Conservation (phyloP, 208 protist genomes). For the Angomonas ambiguus region DNA sequence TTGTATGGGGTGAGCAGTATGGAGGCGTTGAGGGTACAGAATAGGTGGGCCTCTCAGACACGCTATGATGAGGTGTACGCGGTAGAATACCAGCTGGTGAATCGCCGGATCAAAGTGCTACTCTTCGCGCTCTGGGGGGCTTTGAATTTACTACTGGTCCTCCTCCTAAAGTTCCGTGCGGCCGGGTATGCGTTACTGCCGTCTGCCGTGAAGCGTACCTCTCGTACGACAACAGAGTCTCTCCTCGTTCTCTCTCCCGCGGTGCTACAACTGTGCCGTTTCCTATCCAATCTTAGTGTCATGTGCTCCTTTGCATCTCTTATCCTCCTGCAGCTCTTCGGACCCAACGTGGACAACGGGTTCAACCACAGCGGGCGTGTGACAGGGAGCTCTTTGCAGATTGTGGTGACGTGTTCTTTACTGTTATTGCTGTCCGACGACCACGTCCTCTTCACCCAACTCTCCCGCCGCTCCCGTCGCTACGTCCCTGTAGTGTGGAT, state of each 20-base stretch:
- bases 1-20: conserved; percentile 13
- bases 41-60: conserved; percentile 17
- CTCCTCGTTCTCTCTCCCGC: neutral
- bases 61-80: conserved; percentile 17
- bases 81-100: conserved; percentile 31
- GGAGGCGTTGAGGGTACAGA: conserved; percentile 30
- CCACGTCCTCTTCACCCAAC: conserved; percentile 38
- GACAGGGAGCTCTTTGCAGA: conserved; percentile 32
- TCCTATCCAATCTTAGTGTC: neutral
- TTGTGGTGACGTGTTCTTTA: conserved; percentile 43
- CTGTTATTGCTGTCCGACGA: conserved; percentile 77
- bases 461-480: conserved; percentile 41
- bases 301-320: neutral
- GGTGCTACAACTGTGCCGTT: neutral
- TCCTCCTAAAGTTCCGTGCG: conserved; percentile 63
- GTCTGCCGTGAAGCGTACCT: conserved; percentile 26
- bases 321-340: conserved; percentile 4
- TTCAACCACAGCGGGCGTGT: conserved; percentile 43
- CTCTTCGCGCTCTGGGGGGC: conserved; percentile 32
- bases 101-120: conserved; percentile 21
- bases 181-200: conserved; percentile 53
- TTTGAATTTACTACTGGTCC: conserved; percentile 49
- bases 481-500: conserved; percentile 62
- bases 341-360: conserved; percentile 58
- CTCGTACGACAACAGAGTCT: conserved; percentile 17